Conservation (phyloP, 2,329 filamentous ascomycete genomes). For the Colletotrichum sp. region DNA sequence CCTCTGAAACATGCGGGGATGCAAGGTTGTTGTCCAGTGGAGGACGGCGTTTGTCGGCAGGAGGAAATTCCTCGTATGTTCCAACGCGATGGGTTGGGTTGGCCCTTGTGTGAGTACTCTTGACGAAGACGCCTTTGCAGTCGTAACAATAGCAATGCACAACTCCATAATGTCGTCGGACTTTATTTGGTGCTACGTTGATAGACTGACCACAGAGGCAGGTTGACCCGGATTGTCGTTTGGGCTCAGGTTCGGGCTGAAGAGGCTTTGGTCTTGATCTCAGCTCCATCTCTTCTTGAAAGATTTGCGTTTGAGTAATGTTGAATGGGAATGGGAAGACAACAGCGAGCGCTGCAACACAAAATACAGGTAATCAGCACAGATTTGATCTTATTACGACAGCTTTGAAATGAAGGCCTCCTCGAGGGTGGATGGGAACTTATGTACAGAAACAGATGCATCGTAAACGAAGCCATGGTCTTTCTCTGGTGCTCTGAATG, state of each 20-base stretch:
- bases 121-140: neutral
- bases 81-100: neutral
- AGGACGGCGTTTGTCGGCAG: neutral
- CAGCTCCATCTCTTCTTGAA: neutral
- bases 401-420: neutral
- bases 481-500: neutral
- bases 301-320: neutral
- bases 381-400: neutral
- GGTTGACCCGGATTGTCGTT: neutral
- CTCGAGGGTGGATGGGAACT: neutral
- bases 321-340: neutral
- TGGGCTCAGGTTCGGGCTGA: neutral
- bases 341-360: neutral
- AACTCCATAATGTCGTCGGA: neutral
- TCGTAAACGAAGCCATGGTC: neutral
- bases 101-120: neutral
- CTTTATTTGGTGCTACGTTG: neutral
- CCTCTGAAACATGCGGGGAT: neutral
- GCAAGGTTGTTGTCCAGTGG: neutral
- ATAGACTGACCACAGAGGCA: neutral
- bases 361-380: neutral
- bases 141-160: neutral
- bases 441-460: neutral
- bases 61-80: neutral
- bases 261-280: neutral